Base-by-base conservation (phyloP, 257 asterid species). In the Capsicum chinense region DNA sequence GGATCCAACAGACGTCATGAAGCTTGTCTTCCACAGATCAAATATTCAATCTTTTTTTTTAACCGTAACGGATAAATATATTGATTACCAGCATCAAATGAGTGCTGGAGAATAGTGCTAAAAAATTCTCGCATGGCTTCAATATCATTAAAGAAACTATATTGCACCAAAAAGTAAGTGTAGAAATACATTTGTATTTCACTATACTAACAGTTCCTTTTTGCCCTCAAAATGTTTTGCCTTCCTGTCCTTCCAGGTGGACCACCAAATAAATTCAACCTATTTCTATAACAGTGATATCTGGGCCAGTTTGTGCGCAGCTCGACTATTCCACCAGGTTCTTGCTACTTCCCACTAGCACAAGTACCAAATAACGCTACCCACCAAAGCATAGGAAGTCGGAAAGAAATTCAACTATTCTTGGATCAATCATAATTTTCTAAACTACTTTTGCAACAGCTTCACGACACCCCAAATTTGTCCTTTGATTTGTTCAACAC, bases 111-210 rank as follows among this genome's bases (percentile, higher is more conserved):
- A 66, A 35, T 35, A 66, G 76, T 67, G 13, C 12, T 35, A 6
- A 37, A 67, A 7, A 67, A 4, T 15, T 16, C 14, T 0, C 5
- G 4, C 54, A 39, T 39, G 78, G 78, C 54, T 68, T 68, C 54
- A 39, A 16, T 13, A 68, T 68, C 78, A 39, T 68, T 39, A 68
- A 68, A 39, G 52, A 39, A 37, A 52, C 26, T 10, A 19, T 15
- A 68, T 68, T 68, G 78, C 52, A 68, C 54, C 78, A 16, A 68
- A 66, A 68, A 39, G 52, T 15, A 3, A 3, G 78, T 68, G 78
- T 39, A 39, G 13, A 16, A 16, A 39, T 15, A 16, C 78, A 68
- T 39, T 39, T 39, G 54, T 68, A 67, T 37, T 67, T 68, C 78
- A 68, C 76, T 7, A 39, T 39, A 68, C 54, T 15, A 39, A 5